Evolutionary conservation across 352 stramenopile genomes (phyloP).

Genomic region (Aphanomyces euteiches): DNA sequence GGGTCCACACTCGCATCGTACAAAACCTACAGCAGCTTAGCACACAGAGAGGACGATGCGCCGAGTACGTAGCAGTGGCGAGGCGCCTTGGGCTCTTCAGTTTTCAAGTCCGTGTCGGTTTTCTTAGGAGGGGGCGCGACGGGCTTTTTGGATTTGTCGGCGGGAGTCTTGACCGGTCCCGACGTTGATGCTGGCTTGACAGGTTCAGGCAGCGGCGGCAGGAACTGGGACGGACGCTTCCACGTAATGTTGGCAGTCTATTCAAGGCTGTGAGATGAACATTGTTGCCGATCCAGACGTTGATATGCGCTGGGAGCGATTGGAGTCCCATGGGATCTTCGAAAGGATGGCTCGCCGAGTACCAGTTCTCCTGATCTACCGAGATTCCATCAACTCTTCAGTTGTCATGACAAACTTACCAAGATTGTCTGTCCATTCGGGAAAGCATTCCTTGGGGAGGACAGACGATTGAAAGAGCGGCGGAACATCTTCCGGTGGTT

Average conservation of each 20-base stretch:
- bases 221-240: constrained; percentile 60
- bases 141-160: constrained; percentile 6
- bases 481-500: constrained; percentile 34
- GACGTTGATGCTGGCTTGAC: constrained; percentile 39
- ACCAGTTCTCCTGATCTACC: constrained; percentile 51
- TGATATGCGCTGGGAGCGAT: constrained; percentile 35
- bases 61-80: constrained; percentile 42
- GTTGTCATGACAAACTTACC: constrained; percentile 10
- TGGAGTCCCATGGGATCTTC: constrained; percentile 44
- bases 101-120: constrained; percentile 32
- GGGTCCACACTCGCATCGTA: constrained; percentile 23
- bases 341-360: constrained; percentile 40
- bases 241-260: constrained; percentile 41
- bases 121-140: constrained; percentile 35
- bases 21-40: constrained; percentile 2
- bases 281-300: not conserved
- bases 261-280: not conserved
- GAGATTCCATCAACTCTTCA: not conserved
- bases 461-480: constrained; percentile 44
- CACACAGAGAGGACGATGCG: constrained; percentile 29
- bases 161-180: constrained; percentile 36
- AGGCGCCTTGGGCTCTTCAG: constrained; percentile 45
- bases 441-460: constrained; percentile 47
- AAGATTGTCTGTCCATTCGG: constrained; percentile 50
- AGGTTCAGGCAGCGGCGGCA: constrained; percentile 41